phyloP scores from a whole-genome alignment of 257 asterid species.

The Solanum pimpinellifolium region DNA sequence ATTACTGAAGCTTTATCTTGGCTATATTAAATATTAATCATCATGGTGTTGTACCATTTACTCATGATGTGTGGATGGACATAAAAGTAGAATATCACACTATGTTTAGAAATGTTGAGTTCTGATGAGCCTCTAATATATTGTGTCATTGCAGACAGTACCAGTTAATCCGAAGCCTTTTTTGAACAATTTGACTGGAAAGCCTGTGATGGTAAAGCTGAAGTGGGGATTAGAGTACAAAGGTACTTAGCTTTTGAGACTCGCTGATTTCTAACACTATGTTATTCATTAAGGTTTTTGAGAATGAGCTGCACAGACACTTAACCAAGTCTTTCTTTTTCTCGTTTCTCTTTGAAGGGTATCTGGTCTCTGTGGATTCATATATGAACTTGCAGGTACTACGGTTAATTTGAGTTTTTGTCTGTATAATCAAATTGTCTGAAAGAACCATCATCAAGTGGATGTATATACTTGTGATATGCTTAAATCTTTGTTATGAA shows the following conservation, averaged over 20 bases:
- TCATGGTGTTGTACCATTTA: background rate
- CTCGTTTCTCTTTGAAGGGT: constrained; percentile 40
- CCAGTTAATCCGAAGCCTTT: constrained; percentile 99
- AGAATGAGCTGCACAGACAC: no score
- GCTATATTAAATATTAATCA: background rate
- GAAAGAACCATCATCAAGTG: background rate
- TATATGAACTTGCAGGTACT: constrained; percentile 97
- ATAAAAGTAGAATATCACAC: background rate
- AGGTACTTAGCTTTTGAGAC: constrained; percentile 27
- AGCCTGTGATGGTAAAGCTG: constrained; percentile 89
- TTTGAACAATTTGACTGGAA: constrained; percentile 93
- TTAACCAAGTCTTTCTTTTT: background rate
- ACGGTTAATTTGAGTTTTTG: background rate
- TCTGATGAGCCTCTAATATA: background rate
- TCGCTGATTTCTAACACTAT: background rate
- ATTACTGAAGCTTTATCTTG: background rate
- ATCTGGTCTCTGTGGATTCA: constrained; percentile 86
- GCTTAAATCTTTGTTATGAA: background rate
- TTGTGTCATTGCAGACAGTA: constrained; percentile 52
- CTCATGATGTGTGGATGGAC: background rate
- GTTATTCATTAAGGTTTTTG: background rate
- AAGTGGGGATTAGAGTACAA: constrained; percentile 99
- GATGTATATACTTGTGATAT: background rate
- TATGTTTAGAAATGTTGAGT: background rate
- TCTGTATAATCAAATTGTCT: background rate